These are phyloP conservation scores for Scutellaria minor DNA, from an alignment of 257 asterid genomes.

Conservation along the genomic window DNA sequence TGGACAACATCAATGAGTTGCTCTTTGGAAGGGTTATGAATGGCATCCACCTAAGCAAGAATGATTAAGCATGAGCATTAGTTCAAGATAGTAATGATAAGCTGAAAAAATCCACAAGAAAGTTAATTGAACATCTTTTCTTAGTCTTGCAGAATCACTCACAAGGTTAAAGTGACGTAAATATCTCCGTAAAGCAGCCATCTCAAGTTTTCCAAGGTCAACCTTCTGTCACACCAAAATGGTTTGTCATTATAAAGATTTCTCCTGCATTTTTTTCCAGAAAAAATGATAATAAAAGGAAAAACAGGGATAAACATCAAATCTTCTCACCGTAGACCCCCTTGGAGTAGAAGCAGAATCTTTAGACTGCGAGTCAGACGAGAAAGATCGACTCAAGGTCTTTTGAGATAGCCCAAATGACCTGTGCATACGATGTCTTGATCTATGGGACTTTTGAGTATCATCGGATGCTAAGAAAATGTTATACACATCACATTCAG, in stretches of 20 bases:
- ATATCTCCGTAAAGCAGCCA: conserved; percentile 88
- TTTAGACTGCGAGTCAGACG: conserved; percentile 72
- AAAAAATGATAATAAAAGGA: background rate
- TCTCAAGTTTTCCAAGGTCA: conserved; percentile 91
- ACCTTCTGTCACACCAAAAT: conserved; percentile 53
- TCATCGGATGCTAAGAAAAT: conserved; percentile 71
- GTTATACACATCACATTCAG: conserved; percentile 37
- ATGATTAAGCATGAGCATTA: background rate
- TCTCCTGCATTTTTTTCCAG: background rate
- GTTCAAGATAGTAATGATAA: background rate
- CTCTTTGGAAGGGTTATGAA: conserved; percentile 83
- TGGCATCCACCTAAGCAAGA: conserved; percentile 61
- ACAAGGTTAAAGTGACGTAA: conserved; percentile 87
- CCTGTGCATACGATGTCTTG: conserved; percentile 72
- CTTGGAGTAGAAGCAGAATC: conserved; percentile 57
- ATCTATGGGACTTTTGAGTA: conserved; percentile 71
- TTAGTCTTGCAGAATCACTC: conserved; percentile 35
- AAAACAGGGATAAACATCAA: background rate
- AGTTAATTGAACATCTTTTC: background rate
- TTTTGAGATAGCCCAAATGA: conserved; percentile 57
- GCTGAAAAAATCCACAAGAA: background rate
- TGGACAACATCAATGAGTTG: conserved; percentile 89
- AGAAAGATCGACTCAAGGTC: conserved; percentile 64
- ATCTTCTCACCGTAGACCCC: conserved; percentile 58
- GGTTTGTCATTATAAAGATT: background rate